Conservation (phyloP, 805 yeast genomes). For the Candida loeiensis region DNA sequence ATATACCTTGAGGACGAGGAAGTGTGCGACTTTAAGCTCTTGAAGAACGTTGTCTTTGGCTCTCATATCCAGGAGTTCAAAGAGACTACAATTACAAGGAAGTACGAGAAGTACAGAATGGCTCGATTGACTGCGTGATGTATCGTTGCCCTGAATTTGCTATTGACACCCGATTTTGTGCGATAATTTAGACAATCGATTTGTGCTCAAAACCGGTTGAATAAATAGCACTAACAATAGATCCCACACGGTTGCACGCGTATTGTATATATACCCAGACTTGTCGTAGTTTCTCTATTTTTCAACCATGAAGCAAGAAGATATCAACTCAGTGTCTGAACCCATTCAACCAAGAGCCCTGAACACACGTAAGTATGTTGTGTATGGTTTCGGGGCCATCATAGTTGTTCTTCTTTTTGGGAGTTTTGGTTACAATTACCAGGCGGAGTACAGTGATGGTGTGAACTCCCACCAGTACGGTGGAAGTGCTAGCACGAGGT, state of each 20-base stretch:
- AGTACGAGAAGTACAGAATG: constrained; percentile 18
- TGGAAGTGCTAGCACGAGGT: background rate
- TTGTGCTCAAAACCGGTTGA: background rate
- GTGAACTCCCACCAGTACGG: background rate
- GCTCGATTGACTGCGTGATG: constrained; percentile 3
- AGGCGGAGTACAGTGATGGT: constrained; percentile 3
- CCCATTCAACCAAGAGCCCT: background rate
- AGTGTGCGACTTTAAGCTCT: constrained; percentile 18
- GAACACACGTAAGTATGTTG: constrained; percentile 6
- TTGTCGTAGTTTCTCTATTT: background rate
- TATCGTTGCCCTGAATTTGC: too few relatives aligned
- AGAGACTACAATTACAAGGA: constrained; percentile 18
- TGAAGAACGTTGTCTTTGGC: constrained; percentile 19
- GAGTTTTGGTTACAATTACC: constrained; percentile 12
- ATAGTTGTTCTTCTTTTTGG: constrained; percentile 14
- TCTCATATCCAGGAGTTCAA: constrained; percentile 27
- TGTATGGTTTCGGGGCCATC: constrained; percentile 9
- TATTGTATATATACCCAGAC: background rate
- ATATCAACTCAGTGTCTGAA: background rate
- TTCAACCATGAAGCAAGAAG: constrained; percentile 1
- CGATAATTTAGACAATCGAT: background rate
- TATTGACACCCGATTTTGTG: too few relatives aligned
- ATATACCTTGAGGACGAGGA: constrained; percentile 16
- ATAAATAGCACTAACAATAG: background rate
- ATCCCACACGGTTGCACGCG: background rate